A percentile compares a stretch with the other conserved stretches of the same genome.
Evolutionary conservation across 768 basidiomycete genomes (phyloP).

Genomic region (Suillus plorans): DNA sequence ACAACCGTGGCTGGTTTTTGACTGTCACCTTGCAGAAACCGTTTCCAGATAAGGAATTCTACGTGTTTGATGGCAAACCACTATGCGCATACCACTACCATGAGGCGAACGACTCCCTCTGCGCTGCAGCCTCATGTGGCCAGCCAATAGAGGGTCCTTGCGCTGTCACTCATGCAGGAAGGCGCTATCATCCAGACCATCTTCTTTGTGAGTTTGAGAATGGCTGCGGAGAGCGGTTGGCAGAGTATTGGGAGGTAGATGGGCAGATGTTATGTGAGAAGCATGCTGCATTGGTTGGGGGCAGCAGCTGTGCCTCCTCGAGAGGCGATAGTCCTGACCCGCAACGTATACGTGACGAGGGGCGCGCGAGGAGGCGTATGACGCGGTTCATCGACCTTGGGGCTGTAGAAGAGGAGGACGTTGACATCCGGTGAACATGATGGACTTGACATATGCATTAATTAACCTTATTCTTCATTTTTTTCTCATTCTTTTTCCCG

Average conservation of each 20-base stretch:
- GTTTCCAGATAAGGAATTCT: slow-evolving; percentile 90
- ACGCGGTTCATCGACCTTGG: slow-evolving; percentile 80
- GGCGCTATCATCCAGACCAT: slow-evolving; percentile 87
- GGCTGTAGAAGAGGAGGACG: slow-evolving; percentile 25
- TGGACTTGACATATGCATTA: not conserved
- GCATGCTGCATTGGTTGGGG: slow-evolving; percentile 49
- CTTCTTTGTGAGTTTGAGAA: slow-evolving; percentile 75
- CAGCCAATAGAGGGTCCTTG: slow-evolving; percentile 94
- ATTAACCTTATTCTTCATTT: not conserved
- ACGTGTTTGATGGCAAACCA: slow-evolving; percentile 88
- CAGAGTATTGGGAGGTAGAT: slow-evolving; percentile 90
- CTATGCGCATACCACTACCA: slow-evolving; percentile 93
- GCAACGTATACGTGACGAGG: slow-evolving; percentile 27
- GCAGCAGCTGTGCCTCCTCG: slow-evolving; percentile 24
- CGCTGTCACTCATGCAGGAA: slow-evolving; percentile 79
- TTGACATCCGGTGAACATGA: slow-evolving; percentile 29
- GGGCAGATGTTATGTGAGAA: slow-evolving; percentile 83
- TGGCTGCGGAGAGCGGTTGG: slow-evolving; percentile 54
- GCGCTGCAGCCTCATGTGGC: slow-evolving; percentile 73
- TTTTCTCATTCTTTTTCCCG: not conserved
- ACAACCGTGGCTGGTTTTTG: not conserved
- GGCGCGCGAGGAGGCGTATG: slow-evolving; percentile 70
- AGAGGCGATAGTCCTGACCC: slow-evolving; percentile 15
- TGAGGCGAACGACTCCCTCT: slow-evolving; percentile 87
- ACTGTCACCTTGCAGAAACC: slow-evolving; percentile 55